Evolutionary conservation across 495 filamentous ascomycete species (phyloP), one percentile per base, ranked within the genome.

Genomic region (Penicillium nucicola): DNA sequence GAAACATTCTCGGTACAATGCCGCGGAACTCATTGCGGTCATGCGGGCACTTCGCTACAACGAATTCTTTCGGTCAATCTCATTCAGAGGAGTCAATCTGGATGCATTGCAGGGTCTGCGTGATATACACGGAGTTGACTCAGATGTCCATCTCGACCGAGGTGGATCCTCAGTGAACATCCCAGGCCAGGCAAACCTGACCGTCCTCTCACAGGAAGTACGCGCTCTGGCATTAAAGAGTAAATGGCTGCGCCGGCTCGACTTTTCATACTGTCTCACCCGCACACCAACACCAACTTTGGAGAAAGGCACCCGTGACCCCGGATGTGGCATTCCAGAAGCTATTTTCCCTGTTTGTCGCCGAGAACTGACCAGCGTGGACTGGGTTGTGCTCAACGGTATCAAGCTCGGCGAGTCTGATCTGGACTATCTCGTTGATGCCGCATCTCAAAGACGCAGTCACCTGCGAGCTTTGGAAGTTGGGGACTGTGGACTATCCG

Each of bases 41-140:
- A 80, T 96, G 76, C 82, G 92, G 15, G 82, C 93, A 5, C 70
- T 98, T 41, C 81, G 93, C 31, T 98, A 95, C 70, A 97, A 97
- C 58, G 90, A 96, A 63, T 87, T 82, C 12, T 97, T 97, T 66
- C 78, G 77, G 43, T 86, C 89, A 1, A 80, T 98, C 32, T 96
- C 90, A 1, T 96, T 97, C 65, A 71, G 77, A 12, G 83, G 85
- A 22, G 80, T 95, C 40, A 82, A 78, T 51, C 76, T 98, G 9
- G 85, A 90, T 52, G 57, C 67, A 30, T 63, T 92, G 20, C 84
- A 88, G 54, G 77, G 78, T 7, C 55, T 85, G 15, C 66, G 71
- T 40, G 88, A 92, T 64, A 28, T 60, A 4, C 73, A 81, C 57
- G 88, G 86, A 0, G 61, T 62, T 7, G 88, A 92, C 57, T 76